phyloP scores from a whole-genome alignment of 2,329 filamentous ascomycete genomes.

The Colletotrichum musae region DNA sequence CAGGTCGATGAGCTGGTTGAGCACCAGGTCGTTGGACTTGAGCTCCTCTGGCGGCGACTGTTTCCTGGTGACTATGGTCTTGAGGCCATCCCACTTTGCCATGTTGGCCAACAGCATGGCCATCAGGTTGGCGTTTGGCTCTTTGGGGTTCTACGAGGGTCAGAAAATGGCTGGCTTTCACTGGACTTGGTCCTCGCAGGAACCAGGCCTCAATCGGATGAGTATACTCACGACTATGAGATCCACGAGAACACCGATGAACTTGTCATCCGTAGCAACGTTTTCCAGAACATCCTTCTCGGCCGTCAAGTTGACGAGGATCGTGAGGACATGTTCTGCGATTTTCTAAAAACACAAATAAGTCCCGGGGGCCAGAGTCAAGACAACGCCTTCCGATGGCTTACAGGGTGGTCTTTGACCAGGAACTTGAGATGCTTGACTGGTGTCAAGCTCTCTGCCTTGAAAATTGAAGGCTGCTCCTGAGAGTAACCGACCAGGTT shows the following conservation, averaged over 20 bases:
- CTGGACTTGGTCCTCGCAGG: constrained; percentile 36
- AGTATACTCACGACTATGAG: constrained; percentile 78
- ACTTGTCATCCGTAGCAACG: constrained; percentile 83
- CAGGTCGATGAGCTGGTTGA: constrained; percentile 94
- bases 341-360: constrained; percentile 72
- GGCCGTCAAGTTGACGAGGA: constrained; percentile 87
- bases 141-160: constrained; percentile 72
- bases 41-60: constrained; percentile 79
- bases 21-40: constrained; percentile 78
- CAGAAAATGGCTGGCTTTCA: background rate
- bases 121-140: constrained; percentile 86
- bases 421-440: constrained; percentile 90
- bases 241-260: constrained; percentile 80
- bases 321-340: constrained; percentile 91
- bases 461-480: constrained; percentile 84
- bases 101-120: constrained; percentile 96
- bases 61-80: constrained; percentile 77
- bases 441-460: constrained; percentile 81
- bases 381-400: constrained; percentile 46
- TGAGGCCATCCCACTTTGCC: constrained; percentile 82
- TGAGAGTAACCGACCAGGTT: constrained; percentile 88
- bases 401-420: constrained; percentile 84
- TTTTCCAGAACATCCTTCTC: constrained; percentile 82
- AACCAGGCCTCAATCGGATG: too few species aligned
- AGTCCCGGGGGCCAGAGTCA: background rate